Evolutionary conservation across 306 rosid genomes (phyloP), one percentile per base, ranked within the genome.

Genomic region (Echinosophora koreensis): DNA sequence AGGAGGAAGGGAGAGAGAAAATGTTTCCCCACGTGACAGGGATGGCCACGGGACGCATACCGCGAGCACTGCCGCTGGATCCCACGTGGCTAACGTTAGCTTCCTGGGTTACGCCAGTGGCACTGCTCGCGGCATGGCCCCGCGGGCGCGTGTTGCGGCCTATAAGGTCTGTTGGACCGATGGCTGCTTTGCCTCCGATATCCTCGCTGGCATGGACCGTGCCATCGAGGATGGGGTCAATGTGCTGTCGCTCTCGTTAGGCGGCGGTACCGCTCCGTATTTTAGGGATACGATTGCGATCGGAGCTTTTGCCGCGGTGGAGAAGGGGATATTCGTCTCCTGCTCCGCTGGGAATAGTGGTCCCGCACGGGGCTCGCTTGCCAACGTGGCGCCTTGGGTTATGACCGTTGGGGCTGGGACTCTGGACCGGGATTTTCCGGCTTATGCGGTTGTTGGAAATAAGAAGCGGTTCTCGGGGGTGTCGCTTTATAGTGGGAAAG

Each of bases 401-500:
- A 95, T 92, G 98, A 95, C 98, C 6, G 96, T 95, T 14, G 98
- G 98, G 0, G 98, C 98, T 0, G 98, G 98, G 0, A 94, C 98
- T 0, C 50, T 94, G 1, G 98, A 95, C 64, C 85, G 98, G 6
- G 97, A 95, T 44, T 95, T 95, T 58, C 98, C 98, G 3, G 98
- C 98, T 59, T 90, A 64, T 30, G 87, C 87, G 1, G 11, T 22
- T 2, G 81, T 92, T 0, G 98, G 98, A 0, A 88, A 86, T 69
- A 81, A 87, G 0, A 80, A 80, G 12, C 83, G 71, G 28, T 79
- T 83, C 76, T 18, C 47, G 0, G 97, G 98, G 0, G 97, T 90
- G 7, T 95, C 98, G 0, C 93, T 95, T 3, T 95, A 92, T 64
- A 95, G 97, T 32, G 98, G 98, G 0, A 60, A 89, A 4, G 97